Percentiles rank a stretch among this genome's conserved stretches.
phyloP scores from a whole-genome alignment of 208 protist genomes.

The Acanthamoeba castellanii region DNA sequence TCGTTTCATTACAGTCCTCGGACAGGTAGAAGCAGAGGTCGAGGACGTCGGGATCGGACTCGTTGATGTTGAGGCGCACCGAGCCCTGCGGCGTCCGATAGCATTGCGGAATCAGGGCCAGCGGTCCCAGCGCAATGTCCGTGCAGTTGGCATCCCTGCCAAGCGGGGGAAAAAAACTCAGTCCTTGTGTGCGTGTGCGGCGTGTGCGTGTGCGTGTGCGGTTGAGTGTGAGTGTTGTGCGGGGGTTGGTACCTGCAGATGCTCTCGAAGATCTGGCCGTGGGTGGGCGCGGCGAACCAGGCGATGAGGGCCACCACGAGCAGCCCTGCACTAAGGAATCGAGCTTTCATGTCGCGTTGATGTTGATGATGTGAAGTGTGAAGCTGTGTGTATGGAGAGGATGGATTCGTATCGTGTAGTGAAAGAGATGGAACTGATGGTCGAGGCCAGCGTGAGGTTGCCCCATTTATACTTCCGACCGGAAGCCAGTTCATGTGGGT shows the following conservation, averaged over 20 bases:
- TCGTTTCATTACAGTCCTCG: neutral
- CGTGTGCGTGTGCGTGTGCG: no score
- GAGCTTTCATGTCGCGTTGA: no score
- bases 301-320: neutral
- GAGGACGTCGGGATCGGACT: neutral
- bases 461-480: no score
- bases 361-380: no score
- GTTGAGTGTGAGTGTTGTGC: no score
- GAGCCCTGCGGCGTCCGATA: neutral
- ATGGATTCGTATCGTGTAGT: no score
- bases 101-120: conserved; percentile 1
- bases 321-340: neutral
- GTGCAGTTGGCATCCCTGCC: conserved; percentile 1
- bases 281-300: neutral
- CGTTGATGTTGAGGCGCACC: neutral
- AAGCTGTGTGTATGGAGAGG: no score
- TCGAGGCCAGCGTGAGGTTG: no score
- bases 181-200: no score
- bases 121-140: neutral
- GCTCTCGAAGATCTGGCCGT: neutral
- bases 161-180: neutral
- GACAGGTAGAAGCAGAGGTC: conserved; percentile 10
- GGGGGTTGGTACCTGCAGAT: neutral
- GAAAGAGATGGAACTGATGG: no score
- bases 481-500: no score